Evolutionary conservation across 345 rosid species (phyloP), one percentile per base, ranked within the genome.

Genomic region (Kernera saxatilis): DNA sequence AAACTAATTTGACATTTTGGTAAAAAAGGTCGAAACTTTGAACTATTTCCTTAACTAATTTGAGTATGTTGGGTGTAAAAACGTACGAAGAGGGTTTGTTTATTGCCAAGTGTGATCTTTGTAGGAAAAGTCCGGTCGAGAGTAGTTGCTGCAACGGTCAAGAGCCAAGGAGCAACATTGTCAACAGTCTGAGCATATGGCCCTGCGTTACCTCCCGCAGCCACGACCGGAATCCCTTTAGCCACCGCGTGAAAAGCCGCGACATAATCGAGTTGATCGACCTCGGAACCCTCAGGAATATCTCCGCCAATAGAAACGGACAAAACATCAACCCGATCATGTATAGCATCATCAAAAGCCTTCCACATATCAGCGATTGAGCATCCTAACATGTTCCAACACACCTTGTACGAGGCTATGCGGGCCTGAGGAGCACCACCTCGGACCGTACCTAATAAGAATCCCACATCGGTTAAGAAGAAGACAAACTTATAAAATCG

Each of bases 311-410:
- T 37, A 5, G 88, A 85, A 40, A 75, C 40, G 0, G 88, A 85
- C 37, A 85, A 22, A 48, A 85, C 79, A 54, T 85, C 85, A 59
- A 85, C 86, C 2, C 82, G 78, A 13, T 82, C 86, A 21, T 85
- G 82, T 70, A 82, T 81, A 44, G 88, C 85, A 48, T 81, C 79
- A 55, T 85, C 86, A 63, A 64, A 75, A 41, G 82, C 85, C 61
- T 85, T 81, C 73, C 81, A 70, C 36, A 85, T 64, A 72, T 85
- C 88, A 25, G 78, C 88, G 14, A n/a, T 0, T 12, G 80, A 8
- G 46, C 79, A 74, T 3, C 6, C 40, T 9, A 54, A 10, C 26
- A 23, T 1, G 1, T 64, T 61, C 90, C 86, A 84, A 70, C 90
- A 86, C 2, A 50, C 88, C 53, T 86, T 84, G 43, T 86, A 81